Evolutionary conservation across 1,284 basidiomycete genomes (phyloP), one percentile per base, ranked within the genome.

Genomic region (Apiotrichum veenhuisii): DNA sequence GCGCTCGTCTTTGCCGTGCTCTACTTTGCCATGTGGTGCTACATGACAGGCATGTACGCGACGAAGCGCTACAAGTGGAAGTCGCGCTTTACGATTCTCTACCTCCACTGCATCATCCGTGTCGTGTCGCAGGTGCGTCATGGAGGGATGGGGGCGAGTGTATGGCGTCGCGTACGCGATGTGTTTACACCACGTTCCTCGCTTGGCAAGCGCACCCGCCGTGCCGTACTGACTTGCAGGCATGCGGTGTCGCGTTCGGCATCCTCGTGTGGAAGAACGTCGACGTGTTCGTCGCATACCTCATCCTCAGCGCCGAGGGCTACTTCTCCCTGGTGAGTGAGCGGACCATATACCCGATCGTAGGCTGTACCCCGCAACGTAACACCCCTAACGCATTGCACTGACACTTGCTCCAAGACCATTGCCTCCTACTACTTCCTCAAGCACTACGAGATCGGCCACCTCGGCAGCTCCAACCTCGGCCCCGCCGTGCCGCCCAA

Each of bases 271-370:
- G 58, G 58, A 18, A 48, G n/a, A 59, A 60, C 51, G 23, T 54
- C 9, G 37, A 58, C 47, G 55, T 63, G 9, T 59, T 63, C 22
- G 51, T 63, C 40, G 63, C 64, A 10, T 66, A 64, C 56, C 62
- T 68, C 55, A 56, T 68, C 45, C 60, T 68, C 45, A 55, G 56
- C 12, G 67, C 67, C 20, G 67, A 69, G 43, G 67, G 67, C n/a
- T 69, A 69, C 59, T 69, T 69, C 37, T 66, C 64, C 25, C 60
- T 69, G 8, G 65, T 64, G 20, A 57, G 52, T 61, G n/a, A n/a
- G n/a, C n/a, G n/a, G n/a, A n/a, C n/a, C n/a, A n/a, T n/a, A n/a
- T n/a, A n/a, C n/a, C n/a, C n/a, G n/a, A n/a, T n/a, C n/a, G n/a
- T n/a, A n/a, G n/a, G n/a, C n/a, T n/a, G n/a, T n/a, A n/a, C n/a